Evolutionary conservation across 129 eudicot species (phyloP), one percentile per base, ranked within the genome.

Genomic region (Pseudognaphalium luteoalbum): DNA sequence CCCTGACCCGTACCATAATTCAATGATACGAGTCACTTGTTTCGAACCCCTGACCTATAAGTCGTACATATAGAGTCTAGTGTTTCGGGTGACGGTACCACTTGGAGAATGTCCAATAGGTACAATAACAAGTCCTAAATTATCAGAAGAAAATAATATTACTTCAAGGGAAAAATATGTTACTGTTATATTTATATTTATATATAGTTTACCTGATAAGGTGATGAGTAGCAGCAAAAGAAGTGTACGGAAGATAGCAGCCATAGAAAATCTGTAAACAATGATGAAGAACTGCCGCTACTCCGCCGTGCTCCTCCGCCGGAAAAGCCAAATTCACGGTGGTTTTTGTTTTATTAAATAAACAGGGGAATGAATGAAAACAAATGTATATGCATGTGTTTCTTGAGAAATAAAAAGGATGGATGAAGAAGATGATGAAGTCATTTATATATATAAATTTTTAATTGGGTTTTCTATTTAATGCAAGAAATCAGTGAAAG

Each of bases 191-290:
- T 8, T 14, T 3, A 29, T 5, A 28, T 52, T 19, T 17, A 35
- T 21, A 35, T 21, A 2, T 8, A 29, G 11, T 32, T 54, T 75
- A 87, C 89, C 89, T 85, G 89, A 74, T 59, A 83, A 37, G 52
- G 73, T 34, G 73, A 88, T 34, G 73, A 88, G 1, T 47, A 47
- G 81, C 60, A 85, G 77, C 68, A 78, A 52, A 32, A 88, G 69
- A 75, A 83, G 81, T 72, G 82, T 35, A 78, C 61, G 74, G 81
- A 80, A 85, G 84, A 78, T 19, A 78, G 80, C 75, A 73, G 92
- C 89, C 92, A 88, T 88, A 80, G 70, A 6, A 14, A 44, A 20
- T 47, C 28, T n/a, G 56, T 39, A 30, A 3, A 29, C 7, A 8
- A 9, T 15, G 33, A 9, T 22, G 39, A 65, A 69, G 11, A 28